Conservation (phyloP, 805 yeast species). For the Lachancea fermentati region DNA sequence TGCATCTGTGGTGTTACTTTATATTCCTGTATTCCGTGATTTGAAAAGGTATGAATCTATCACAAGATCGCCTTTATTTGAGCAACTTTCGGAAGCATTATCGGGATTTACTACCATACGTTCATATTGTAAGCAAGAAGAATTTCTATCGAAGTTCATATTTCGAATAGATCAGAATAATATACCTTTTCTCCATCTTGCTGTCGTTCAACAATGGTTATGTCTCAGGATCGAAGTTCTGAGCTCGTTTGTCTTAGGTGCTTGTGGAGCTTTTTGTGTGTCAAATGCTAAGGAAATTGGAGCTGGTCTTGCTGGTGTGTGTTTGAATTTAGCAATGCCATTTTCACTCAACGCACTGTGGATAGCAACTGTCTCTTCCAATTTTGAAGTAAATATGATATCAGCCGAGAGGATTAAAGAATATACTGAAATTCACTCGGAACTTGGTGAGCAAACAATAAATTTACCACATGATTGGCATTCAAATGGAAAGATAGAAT, state of each 20-base stretch:
- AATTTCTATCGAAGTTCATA: constrained; percentile 44
- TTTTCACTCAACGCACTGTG: constrained; percentile 52
- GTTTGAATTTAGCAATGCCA: constrained; percentile 54
- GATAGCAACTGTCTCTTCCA: constrained; percentile 59
- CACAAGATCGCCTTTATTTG: constrained; percentile 63
- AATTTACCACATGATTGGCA: constrained; percentile 52
- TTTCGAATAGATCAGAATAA: constrained; percentile 52
- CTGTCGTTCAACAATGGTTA: constrained; percentile 71
- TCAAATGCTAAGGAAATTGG: constrained; percentile 52
- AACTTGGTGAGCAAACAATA: constrained; percentile 63
- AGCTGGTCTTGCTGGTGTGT: constrained; percentile 62
- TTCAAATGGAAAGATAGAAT: constrained; percentile 40
- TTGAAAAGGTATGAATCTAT: constrained; percentile 70
- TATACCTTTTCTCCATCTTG: constrained; percentile 57
- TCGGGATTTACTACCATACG: constrained; percentile 62
- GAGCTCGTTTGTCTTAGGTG: no score
- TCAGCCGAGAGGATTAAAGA: constrained; percentile 67
- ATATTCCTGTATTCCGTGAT: constrained; percentile 69
- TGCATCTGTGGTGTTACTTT: constrained; percentile 44
- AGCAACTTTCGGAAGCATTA: constrained; percentile 64
- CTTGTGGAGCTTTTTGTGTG: constrained; percentile 46
- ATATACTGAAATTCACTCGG: constrained; percentile 58
- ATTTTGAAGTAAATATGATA: constrained; percentile 71
- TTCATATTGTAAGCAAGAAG: constrained; percentile 43
- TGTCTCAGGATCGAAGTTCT: constrained; percentile 57